Conservation (phyloP, 768 basidiomycete genomes). For the Suillus brevipes region DNA sequence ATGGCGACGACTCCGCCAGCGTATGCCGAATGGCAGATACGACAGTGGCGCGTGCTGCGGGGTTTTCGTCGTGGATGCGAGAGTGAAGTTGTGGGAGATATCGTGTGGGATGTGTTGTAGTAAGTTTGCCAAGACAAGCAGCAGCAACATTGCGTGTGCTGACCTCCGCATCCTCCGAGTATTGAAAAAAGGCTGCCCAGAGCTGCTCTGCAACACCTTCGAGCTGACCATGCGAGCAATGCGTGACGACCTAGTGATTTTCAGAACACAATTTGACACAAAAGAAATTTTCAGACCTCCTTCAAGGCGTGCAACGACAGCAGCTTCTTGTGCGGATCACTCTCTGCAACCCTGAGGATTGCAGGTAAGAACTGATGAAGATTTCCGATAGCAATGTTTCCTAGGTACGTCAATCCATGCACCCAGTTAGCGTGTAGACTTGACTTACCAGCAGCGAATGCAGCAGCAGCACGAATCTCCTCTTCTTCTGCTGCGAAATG, state of each 20-base stretch:
- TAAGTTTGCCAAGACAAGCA: conserved; percentile 94
- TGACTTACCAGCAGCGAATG: conserved; percentile 82
- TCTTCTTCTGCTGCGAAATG: conserved; percentile 80
- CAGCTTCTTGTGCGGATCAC: conserved; percentile 75
- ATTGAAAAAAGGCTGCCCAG: conserved; percentile 91
- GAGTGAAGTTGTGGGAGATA: conserved; percentile 93
- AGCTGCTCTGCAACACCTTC: conserved; percentile 86
- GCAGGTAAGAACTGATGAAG: conserved; percentile 82
- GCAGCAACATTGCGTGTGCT: conserved; percentile 93
- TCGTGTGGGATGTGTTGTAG: conserved; percentile 84
- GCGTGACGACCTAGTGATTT: conserved; percentile 74
- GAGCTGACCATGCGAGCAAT: conserved; percentile 81
- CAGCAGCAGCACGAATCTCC: conserved; percentile 86
- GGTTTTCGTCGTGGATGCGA: conserved; percentile 65
- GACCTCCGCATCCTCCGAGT: conserved; percentile 88
- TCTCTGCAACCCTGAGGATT: conserved; percentile 77
- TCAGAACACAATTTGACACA: background rate
- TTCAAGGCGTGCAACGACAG: conserved; percentile 90
- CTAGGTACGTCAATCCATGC: conserved; percentile 37
- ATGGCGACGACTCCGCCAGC: conserved; percentile 81
- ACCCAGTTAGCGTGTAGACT: background rate
- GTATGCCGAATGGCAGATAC: conserved; percentile 90
- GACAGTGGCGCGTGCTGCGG: conserved; percentile 81
- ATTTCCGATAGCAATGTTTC: conserved; percentile 95
- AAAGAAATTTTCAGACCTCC: conserved; percentile 55